Conservation (phyloP, 305 asterid species). For the Galium porrigens region DNA sequence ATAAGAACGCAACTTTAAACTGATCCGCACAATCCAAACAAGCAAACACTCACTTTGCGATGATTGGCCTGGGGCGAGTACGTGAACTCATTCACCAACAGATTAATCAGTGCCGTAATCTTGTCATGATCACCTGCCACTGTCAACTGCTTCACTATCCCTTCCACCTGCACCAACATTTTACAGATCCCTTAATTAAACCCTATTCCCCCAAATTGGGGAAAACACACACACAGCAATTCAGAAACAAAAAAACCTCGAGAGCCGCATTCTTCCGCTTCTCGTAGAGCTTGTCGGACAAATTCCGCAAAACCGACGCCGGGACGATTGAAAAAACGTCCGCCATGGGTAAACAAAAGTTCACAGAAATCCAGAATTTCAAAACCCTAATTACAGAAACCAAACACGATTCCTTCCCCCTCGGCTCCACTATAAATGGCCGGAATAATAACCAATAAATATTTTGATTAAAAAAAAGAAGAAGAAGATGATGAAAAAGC, state of each 20-base stretch:
- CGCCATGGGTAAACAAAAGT: conserved; percentile 41
- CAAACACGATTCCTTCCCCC: conserved; percentile 1
- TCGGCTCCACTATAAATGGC: conserved; percentile 11
- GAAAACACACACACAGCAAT: conserved; percentile 5
- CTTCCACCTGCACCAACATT: conserved; percentile 60
- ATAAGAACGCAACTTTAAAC: conserved; percentile 5
- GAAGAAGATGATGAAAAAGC: not conserved
- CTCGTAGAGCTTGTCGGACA: conserved; percentile 90
- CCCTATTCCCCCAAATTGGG: conserved; percentile 15
- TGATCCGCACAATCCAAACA: not conserved
- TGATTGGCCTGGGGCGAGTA: conserved; percentile 81
- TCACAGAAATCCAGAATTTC: conserved; percentile 13
- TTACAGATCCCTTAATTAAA: conserved; percentile 21
- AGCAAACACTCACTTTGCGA: conserved; percentile 47
- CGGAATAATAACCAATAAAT: not conserved
- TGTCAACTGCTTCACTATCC: conserved; percentile 76
- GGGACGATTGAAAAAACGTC: conserved; percentile 68
- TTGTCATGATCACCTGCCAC: conserved; percentile 58
- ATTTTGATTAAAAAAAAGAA: not conserved
- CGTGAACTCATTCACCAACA: conserved; percentile 62
- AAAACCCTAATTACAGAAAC: conserved; percentile 20
- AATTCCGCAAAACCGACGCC: conserved; percentile 74
- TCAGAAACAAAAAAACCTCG: conserved; percentile 35
- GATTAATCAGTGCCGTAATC: conserved; percentile 62
- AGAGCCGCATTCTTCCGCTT: conserved; percentile 97